Conservation (phyloP, 2,329 filamentous ascomycete species). For the Sporothrix mexicana region DNA sequence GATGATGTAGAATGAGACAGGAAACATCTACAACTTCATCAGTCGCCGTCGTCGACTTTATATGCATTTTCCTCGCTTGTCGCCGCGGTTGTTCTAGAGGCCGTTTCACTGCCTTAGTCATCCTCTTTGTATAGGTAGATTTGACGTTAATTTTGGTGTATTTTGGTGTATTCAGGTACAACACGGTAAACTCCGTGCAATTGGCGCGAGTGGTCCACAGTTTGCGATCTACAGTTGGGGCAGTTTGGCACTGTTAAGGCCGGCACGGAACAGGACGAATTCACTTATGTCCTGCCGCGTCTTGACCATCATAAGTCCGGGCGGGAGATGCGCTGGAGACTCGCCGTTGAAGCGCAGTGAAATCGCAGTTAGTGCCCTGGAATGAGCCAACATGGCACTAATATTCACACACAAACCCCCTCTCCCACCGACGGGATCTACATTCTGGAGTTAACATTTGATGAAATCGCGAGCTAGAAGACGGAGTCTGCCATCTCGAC, state of each 20-base stretch:
- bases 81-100: not conserved
- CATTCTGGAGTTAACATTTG: not conserved
- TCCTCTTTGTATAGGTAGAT: not conserved
- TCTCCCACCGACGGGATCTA: not conserved
- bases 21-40: not conserved
- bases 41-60: not conserved
- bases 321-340: not conserved
- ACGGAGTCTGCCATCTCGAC: not conserved
- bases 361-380: not conserved
- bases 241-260: not conserved
- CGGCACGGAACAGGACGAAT: conserved; percentile 11
- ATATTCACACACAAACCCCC: not conserved
- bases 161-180: no score
- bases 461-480: not conserved
- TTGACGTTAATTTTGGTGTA: no score
- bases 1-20: not conserved
- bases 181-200: no score
- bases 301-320: conserved; percentile 1
- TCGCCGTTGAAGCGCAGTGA: not conserved
- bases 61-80: not conserved
- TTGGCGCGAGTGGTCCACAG: no score
- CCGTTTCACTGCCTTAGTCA: not conserved
- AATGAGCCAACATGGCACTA: not conserved
- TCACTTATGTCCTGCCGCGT: conserved; percentile 8
- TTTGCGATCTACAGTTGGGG: not conserved